A percentile compares a stretch with the other conserved stretches of the same genome.
phyloP scores from a whole-genome alignment of 148 eudicot genomes.

The Rhododendron kiyosumense region DNA sequence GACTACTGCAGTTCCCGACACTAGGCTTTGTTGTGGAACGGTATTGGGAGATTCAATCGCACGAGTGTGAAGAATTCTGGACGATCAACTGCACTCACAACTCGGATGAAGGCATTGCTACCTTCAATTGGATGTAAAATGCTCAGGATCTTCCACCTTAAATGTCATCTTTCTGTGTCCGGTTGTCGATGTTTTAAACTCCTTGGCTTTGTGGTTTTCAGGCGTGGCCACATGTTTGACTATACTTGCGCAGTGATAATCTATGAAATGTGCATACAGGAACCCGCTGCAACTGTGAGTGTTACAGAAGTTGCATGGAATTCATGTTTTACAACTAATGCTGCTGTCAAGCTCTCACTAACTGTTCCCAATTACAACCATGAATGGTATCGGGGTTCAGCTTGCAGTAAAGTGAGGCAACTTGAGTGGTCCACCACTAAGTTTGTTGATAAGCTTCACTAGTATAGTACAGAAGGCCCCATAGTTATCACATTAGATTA shows the following conservation, averaged over 20 bases:
- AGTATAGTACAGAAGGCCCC: background rate
- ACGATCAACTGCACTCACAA: slow-evolving; percentile 83
- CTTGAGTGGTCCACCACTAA: background rate
- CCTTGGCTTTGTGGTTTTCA: slow-evolving; percentile 24
- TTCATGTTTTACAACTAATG: slow-evolving; percentile 12
- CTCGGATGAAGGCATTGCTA: slow-evolving; percentile 67
- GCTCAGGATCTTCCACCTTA: slow-evolving; percentile 5
- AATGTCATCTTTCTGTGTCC: slow-evolving; percentile 3
- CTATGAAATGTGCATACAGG: slow-evolving; percentile 94
- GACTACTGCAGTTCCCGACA: slow-evolving; percentile 75
- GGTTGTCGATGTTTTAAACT: slow-evolving; percentile 6
- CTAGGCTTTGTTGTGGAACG: slow-evolving; percentile 97
- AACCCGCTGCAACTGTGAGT: slow-evolving; percentile 89
- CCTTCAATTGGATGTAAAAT: slow-evolving; percentile 81
- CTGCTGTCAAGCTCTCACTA: background rate
- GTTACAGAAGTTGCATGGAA: background rate
- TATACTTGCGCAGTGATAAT: slow-evolving; percentile 74
- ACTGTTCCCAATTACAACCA: background rate
- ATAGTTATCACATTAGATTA: background rate
- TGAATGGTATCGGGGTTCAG: background rate
- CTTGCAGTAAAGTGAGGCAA: background rate
- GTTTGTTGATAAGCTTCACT: background rate
- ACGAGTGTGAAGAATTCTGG: slow-evolving; percentile 97
- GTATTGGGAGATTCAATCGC: slow-evolving; percentile 93
- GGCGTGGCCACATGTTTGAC: slow-evolving; percentile 96